These are phyloP conservation scores for Candida chilensis DNA, from an alignment of 805 yeast genomes.

Conservation along the genomic window DNA sequence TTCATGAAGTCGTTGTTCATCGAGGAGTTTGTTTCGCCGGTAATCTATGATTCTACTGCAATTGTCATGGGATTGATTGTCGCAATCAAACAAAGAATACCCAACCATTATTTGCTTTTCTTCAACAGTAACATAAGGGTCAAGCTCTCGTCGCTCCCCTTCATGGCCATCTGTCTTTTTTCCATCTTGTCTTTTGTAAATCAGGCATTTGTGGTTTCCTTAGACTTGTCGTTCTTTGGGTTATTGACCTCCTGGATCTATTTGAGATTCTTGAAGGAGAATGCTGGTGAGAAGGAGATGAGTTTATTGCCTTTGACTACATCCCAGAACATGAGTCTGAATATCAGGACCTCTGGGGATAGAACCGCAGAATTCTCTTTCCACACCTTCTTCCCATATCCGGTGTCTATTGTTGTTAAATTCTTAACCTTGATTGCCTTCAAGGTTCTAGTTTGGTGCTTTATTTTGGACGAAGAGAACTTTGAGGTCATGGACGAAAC, in stretches of 20 bases:
- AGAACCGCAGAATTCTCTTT: slow-evolving; percentile 21
- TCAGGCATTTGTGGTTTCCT: slow-evolving; percentile 17
- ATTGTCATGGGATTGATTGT: slow-evolving; percentile 51
- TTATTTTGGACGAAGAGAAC: slow-evolving; percentile 10
- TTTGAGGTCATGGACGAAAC: slow-evolving; percentile 13
- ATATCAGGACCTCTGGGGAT: slow-evolving; percentile 10
- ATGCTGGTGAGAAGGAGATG: slow-evolving; percentile 33
- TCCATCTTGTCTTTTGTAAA: slow-evolving; percentile 13
- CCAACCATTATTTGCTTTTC: slow-evolving; percentile 46
- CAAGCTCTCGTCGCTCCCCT: slow-evolving; percentile 30
- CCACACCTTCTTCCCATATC: slow-evolving; percentile 30
- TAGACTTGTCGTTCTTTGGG: slow-evolving; percentile 15
- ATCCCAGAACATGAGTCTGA: background rate
- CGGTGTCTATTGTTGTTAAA: slow-evolving; percentile 18
- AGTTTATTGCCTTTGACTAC: slow-evolving; percentile 22
- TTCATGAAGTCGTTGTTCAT: slow-evolving; percentile 6
- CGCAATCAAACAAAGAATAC: slow-evolving; percentile 56
- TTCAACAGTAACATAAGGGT: slow-evolving; percentile 37
- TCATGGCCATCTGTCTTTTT: slow-evolving; percentile 13
- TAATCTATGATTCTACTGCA: slow-evolving; percentile 45
- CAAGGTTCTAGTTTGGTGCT: slow-evolving; percentile 8
- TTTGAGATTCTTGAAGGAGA: slow-evolving; percentile 26
- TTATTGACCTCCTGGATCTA: slow-evolving; percentile 28
- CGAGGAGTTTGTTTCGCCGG: slow-evolving; percentile 22
- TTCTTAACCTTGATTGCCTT: slow-evolving; percentile 11